A percentile compares a stretch with the other conserved stretches of the same genome.
These are phyloP conservation scores for Torulaspora franciscae DNA, from an alignment of 805 yeast genomes.

Conservation along the genomic window DNA sequence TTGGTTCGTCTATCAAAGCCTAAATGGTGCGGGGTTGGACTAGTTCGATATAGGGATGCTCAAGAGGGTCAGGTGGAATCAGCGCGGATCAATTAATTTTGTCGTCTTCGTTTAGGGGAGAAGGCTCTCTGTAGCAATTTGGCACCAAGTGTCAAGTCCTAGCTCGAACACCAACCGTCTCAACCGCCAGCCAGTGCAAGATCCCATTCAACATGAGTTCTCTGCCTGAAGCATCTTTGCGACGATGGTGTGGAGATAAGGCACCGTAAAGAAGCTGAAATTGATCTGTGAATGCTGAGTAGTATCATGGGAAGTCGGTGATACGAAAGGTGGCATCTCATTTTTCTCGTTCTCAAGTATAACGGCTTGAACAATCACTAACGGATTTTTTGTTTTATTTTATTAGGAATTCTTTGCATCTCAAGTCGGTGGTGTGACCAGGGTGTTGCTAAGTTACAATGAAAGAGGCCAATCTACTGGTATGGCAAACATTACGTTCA, in stretches of 20 bases:
- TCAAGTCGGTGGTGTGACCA: slow-evolving; percentile 79
- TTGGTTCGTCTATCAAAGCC: not conserved
- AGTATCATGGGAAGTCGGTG: not conserved
- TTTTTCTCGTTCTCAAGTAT: not conserved
- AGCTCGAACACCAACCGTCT: not conserved
- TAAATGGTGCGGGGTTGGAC: not conserved
- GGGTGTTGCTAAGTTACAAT: slow-evolving; percentile 70
- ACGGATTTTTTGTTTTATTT: slow-evolving; percentile 20
- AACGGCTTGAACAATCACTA: slow-evolving; percentile 9
- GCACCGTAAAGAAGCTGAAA: not conserved
- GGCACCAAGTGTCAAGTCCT: not conserved
- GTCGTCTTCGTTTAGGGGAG: slow-evolving; percentile 23
- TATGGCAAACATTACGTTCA: slow-evolving; percentile 81
- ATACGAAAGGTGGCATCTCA: not conserved
- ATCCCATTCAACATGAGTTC: not conserved
- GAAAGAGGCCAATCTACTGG: slow-evolving; percentile 89
- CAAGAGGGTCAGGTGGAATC: slow-evolving; percentile 1
- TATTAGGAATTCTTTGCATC: slow-evolving; percentile 82
- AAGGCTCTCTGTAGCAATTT: slow-evolving; percentile 4
- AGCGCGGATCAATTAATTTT: slow-evolving; percentile 33
- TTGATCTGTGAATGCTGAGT: not conserved
- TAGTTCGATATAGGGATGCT: not conserved
- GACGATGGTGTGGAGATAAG: not conserved
- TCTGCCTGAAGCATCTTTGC: not conserved
- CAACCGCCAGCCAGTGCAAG: not conserved